Evolutionary conservation across 495 filamentous ascomycete genomes (phyloP).

Genomic region (Penicillium cosmopolitanum): DNA sequence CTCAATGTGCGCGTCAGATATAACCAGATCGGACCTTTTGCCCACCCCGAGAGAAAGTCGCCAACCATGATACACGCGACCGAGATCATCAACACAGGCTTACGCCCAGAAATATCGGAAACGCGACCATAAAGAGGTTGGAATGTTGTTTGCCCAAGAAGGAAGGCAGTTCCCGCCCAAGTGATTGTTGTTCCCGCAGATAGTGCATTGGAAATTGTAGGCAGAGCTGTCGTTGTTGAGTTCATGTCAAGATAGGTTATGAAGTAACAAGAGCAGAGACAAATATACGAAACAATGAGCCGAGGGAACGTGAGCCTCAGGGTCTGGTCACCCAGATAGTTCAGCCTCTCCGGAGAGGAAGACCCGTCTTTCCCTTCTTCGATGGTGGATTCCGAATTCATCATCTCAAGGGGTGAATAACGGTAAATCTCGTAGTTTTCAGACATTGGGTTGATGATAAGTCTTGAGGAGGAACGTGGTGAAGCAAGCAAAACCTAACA

Average conservation of each 20-base stretch:
- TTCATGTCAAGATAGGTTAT: conserved; percentile 65
- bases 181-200: conserved; percentile 60
- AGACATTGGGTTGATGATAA: not conserved
- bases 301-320: conserved; percentile 54
- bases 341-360: conserved; percentile 4
- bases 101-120: conserved; percentile 58
- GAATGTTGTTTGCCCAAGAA: conserved; percentile 70
- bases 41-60: conserved; percentile 51
- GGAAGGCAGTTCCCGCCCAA: conserved; percentile 72
- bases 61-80: conserved; percentile 50
- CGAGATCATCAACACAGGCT: conserved; percentile 46
- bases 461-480: not conserved
- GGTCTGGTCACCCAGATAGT: conserved; percentile 43
- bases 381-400: not conserved
- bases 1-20: conserved; percentile 54
- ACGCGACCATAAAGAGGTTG: conserved; percentile 58
- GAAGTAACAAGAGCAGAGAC: conserved; percentile 53
- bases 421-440: not conserved
- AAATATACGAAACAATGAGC: conserved; percentile 54
- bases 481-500: not conserved
- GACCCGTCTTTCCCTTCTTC: conserved; percentile 4
- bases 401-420: not conserved
- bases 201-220: conserved; percentile 59
- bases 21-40: conserved; percentile 47
- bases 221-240: conserved; percentile 56